Evolutionary conservation across 1,284 basidiomycete species (phyloP).

Genomic region (Leccinum holopus): DNA sequence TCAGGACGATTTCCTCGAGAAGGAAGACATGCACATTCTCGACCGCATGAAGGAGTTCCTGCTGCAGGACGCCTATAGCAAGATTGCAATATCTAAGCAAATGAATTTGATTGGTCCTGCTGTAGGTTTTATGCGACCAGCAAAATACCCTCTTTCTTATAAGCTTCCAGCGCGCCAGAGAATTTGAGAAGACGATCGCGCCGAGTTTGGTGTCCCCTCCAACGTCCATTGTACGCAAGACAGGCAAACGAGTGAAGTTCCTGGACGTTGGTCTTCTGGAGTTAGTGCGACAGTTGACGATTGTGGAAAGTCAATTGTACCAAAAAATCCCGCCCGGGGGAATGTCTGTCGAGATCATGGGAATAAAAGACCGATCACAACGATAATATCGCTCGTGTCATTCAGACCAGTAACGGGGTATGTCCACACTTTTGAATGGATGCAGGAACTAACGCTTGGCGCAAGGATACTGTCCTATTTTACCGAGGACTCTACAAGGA

Average conservation of each 20-base stretch:
- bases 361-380: constrained; percentile 72
- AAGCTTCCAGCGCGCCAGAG: constrained; percentile 51
- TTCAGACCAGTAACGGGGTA: constrained; percentile 89
- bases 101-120: constrained; percentile 73
- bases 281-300: constrained; percentile 90
- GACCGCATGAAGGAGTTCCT: constrained; percentile 79
- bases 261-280: constrained; percentile 91
- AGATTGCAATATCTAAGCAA: constrained; percentile 69
- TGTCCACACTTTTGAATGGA: constrained; percentile 23
- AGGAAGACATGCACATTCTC: constrained; percentile 77
- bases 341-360: constrained; percentile 82
- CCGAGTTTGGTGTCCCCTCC: constrained; percentile 60
- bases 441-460: constrained; percentile 5
- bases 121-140: constrained; percentile 47
- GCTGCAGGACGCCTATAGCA: constrained; percentile 60
- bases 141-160: constrained; percentile 23
- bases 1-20: constrained; percentile 79
- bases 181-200: constrained; percentile 50
- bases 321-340: constrained; percentile 87
- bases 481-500: constrained; percentile 68
- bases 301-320: constrained; percentile 89
- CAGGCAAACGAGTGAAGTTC: constrained; percentile 75
- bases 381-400: constrained; percentile 87
- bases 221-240: constrained; percentile 75
- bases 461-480: constrained; percentile 78